phyloP scores from a whole-genome alignment of 2,329 filamentous ascomycete species.

The Botrytis fragariae region DNA sequence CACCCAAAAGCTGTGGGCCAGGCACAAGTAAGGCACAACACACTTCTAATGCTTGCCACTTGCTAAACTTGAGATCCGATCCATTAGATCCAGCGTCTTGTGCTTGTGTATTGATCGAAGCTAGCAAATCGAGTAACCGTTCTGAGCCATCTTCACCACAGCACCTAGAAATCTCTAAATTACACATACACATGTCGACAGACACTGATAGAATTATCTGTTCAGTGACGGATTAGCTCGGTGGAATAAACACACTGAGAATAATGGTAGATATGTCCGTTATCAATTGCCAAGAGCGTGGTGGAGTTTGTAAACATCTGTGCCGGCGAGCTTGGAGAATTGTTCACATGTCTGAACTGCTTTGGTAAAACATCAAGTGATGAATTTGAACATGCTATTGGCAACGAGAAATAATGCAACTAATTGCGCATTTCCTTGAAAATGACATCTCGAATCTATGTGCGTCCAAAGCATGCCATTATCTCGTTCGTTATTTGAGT shows the following conservation, averaged over 20 bases:
- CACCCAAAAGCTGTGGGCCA: neutral
- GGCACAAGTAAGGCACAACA: neutral
- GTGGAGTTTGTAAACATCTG: neutral
- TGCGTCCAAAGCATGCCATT: neutral
- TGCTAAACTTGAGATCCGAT: slow-evolving; percentile 3
- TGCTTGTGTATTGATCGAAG: neutral
- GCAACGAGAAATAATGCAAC: neutral
- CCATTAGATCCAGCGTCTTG: neutral
- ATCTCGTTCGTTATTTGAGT: neutral
- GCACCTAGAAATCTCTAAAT: neutral
- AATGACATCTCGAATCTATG: neutral
- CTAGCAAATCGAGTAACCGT: neutral
- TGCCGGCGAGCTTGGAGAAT: neutral
- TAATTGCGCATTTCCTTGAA: neutral
- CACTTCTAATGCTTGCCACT: neutral
- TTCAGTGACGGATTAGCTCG: neutral
- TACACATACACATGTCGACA: no score
- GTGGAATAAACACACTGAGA: neutral
- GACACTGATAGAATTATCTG: neutral
- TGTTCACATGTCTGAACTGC: neutral
- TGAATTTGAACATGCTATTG: neutral
- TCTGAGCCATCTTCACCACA: neutral
- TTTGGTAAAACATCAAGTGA: slow-evolving; percentile 8
- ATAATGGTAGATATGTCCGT: neutral
- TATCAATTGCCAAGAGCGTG: neutral